These are phyloP conservation scores for Aspergillus sp. DNA, from an alignment of 2,329 filamentous ascomycete genomes.

Conservation along the genomic window DNA sequence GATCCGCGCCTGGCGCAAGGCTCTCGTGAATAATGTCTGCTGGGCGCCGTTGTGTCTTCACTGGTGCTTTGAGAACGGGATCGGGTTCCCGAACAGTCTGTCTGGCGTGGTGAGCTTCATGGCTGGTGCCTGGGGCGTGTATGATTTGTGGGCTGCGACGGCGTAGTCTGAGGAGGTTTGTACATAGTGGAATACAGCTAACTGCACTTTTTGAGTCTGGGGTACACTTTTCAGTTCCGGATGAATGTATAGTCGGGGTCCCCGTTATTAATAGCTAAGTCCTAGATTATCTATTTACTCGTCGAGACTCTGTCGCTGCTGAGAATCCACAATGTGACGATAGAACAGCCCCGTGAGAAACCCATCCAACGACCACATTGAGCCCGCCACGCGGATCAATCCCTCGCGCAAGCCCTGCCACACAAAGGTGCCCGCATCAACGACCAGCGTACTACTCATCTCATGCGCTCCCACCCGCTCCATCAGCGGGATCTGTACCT, in stretches of 20 bases:
- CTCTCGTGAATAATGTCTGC: slow-evolving; percentile 63
- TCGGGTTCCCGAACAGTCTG: slow-evolving; percentile 55
- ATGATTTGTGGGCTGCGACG: slow-evolving; percentile 45
- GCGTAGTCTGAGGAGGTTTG: slow-evolving; percentile 9
- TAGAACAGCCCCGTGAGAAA: slow-evolving; percentile 17
- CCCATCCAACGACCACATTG: slow-evolving; percentile 16
- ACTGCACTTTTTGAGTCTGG: neutral
- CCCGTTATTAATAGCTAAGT: no score
- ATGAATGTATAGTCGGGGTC: no score
- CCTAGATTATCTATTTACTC: neutral
- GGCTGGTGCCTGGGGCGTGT: slow-evolving; percentile 46
- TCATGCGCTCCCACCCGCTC: slow-evolving; percentile 9
- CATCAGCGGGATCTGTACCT: slow-evolving; percentile 19
- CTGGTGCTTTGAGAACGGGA: slow-evolving; percentile 70
- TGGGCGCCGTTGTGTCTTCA: slow-evolving; percentile 83
- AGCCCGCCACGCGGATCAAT: slow-evolving; percentile 5
- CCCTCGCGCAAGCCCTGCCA: slow-evolving; percentile 17
- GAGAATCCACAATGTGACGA: slow-evolving; percentile 12
- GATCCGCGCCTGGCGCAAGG: slow-evolving; percentile 60
- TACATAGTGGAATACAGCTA: neutral
- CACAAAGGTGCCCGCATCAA: slow-evolving; percentile 27
- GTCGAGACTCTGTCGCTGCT: slow-evolving; percentile 7
- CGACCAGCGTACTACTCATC: slow-evolving; percentile 8
- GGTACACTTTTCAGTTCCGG: no score
- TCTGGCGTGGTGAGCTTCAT: slow-evolving; percentile 58